Evolutionary conservation across 768 basidiomycete species (phyloP), one percentile per base, ranked within the genome.

Genomic region (Leccinum imitatum): DNA sequence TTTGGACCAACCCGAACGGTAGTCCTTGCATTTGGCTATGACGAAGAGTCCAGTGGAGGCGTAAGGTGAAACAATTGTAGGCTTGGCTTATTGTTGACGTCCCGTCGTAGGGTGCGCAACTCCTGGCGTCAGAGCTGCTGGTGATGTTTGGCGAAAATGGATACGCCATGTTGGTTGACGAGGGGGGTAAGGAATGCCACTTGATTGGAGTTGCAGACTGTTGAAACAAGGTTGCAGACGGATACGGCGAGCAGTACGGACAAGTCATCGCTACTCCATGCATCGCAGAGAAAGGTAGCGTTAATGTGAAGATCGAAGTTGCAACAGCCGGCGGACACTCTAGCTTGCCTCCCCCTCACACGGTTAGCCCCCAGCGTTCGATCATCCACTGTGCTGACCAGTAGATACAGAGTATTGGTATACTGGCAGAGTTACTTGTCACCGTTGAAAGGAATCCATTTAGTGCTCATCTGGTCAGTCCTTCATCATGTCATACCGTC

Each of bases 91-190:
- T 46, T 21, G 21, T 14, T 54, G 25, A 60, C 7, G 4, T 51
- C 57, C 17, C 21, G 7, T 60, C 10, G 3, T 31, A 89, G 84
- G 88, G 88, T 33, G 89, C 87, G 9, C 72, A 71, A 25, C 66
- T 68, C 4, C 76, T 90, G 44, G 77, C 79, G 1, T 67, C 75
- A 11, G 75, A 76, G 51, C 73, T 97, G 31, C 70, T 84, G 51
- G 65, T 79, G 3, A 79, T 77, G 15, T 95, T 91, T 68, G 94
- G 93, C 35, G 71, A 82, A 60, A 73, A 93, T 67, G 82, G 84
- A 4, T 85, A 93, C 68, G 85, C 90, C 0, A 79, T 96, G 69
- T 72, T 97, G 50, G 79, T 98, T 37, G 95, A 98, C 68, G 95
- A 98, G 78, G 94, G 95, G 33, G 84, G 91, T 86, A 71, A 66